Evolutionary conservation across 2,329 filamentous ascomycete species (phyloP).

Genomic region (Cladosporium sp.): DNA sequence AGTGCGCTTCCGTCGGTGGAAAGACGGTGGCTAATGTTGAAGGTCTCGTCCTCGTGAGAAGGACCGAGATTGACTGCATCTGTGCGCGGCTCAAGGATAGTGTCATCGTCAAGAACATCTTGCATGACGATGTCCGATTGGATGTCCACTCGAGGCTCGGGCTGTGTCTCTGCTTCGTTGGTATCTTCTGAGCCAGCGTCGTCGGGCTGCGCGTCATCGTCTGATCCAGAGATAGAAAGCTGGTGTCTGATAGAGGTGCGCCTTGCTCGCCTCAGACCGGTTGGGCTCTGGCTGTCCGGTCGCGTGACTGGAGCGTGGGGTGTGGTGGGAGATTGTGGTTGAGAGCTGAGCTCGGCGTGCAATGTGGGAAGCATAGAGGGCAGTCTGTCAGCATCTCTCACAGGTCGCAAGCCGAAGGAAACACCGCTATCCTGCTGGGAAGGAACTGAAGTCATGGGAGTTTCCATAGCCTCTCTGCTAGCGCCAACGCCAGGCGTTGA

Average conservation of each 20-base stretch:
- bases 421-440: conserved; percentile 27
- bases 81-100: conserved; percentile 65
- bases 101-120: conserved; percentile 78
- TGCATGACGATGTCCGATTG: conserved; percentile 80
- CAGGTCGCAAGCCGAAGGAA: conserved; percentile 65
- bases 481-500: conserved; percentile 24
- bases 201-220: conserved; percentile 81
- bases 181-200: conserved; percentile 76
- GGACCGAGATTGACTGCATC: conserved; percentile 48
- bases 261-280: conserved; percentile 48
- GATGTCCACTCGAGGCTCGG: conserved; percentile 71
- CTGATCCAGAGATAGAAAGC: conserved; percentile 77
- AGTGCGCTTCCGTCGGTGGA: conserved; percentile 80
- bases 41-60: conserved; percentile 80
- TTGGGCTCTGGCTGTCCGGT: conserved; percentile 31
- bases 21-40: conserved; percentile 87
- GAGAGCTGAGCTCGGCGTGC: conserved; percentile 69
- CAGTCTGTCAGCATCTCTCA: conserved; percentile 76
- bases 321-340: conserved; percentile 86
- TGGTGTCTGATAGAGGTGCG: conserved; percentile 86
- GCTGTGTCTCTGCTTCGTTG: conserved; percentile 55
- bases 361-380: conserved; percentile 74
- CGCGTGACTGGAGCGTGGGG: conserved; percentile 65
- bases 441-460: conserved; percentile 27
- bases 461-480: conserved; percentile 15